Percentiles rank a stretch among this genome's conserved stretches.
These are phyloP conservation scores for Teunomyces pallodes DNA, from an alignment of 805 yeast species.

Conservation along the genomic window DNA sequence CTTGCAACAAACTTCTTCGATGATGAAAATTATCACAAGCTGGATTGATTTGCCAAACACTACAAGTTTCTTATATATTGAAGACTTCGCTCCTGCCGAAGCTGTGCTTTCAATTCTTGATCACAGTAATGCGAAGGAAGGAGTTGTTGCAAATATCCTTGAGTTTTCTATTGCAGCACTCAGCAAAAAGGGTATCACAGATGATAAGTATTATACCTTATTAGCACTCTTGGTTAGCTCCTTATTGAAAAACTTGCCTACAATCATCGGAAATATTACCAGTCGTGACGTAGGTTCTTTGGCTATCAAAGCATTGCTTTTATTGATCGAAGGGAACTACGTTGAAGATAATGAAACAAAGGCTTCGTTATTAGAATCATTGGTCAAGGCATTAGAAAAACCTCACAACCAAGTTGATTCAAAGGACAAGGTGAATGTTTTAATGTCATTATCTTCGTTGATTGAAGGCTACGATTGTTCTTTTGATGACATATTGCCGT, in stretches of 20 bases:
- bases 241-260: slow-evolving; percentile 51
- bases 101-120: slow-evolving; percentile 57
- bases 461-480: slow-evolving; percentile 52
- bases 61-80: slow-evolving; percentile 51
- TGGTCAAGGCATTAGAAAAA: slow-evolving; percentile 59
- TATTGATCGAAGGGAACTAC: slow-evolving; percentile 56
- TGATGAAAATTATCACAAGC: slow-evolving; percentile 61
- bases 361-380: slow-evolving; percentile 50
- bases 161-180: slow-evolving; percentile 52
- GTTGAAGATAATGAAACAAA: slow-evolving; percentile 56
- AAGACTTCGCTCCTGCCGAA: slow-evolving; percentile 51
- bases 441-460: slow-evolving; percentile 56
- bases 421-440: slow-evolving; percentile 53
- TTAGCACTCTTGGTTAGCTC: slow-evolving; percentile 59
- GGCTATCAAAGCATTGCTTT: slow-evolving; percentile 49
- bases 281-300: slow-evolving; percentile 48
- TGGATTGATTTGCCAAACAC: slow-evolving; percentile 49
- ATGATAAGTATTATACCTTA: slow-evolving; percentile 44
- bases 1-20: slow-evolving; percentile 76
- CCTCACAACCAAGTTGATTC: slow-evolving; percentile 51
- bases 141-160: slow-evolving; percentile 56
- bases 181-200: slow-evolving; percentile 33
- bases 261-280: slow-evolving; percentile 39
- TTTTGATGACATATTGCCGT: slow-evolving; percentile 46
- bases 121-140: slow-evolving; percentile 59